These are phyloP conservation scores for Thymus mandschuricus DNA, from an alignment of 257 asterid genomes.

Conservation along the genomic window DNA sequence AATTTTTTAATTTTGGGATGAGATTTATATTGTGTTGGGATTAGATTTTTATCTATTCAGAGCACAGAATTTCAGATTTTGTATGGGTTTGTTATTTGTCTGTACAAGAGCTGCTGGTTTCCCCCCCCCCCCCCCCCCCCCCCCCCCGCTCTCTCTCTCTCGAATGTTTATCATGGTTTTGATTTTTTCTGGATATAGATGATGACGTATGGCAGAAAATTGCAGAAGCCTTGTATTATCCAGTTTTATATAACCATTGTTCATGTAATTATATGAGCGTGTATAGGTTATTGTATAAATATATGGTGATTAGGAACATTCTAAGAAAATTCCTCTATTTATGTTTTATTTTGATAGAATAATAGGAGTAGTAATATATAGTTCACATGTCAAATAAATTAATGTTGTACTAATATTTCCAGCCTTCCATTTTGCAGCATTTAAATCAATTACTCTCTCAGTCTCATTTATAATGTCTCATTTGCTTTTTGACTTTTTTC, in stretches of 20 bases:
- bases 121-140: too few relatives aligned
- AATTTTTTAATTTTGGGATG: background rate
- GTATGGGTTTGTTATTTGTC: background rate
- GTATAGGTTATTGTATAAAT: too few relatives aligned
- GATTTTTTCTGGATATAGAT: background rate
- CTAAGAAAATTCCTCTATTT: background rate
- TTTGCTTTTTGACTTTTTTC: too few relatives aligned
- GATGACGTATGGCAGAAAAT: slow-evolving; percentile 13
- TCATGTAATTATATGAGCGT: too few relatives aligned
- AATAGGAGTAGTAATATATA: background rate
- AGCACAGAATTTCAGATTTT: background rate
- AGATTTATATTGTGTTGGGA: background rate
- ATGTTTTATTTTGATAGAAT: background rate
- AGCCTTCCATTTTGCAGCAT: background rate
- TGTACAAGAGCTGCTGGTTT: background rate
- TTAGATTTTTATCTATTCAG: too few relatives aligned
- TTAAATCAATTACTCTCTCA: too few relatives aligned
- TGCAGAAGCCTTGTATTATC: background rate
- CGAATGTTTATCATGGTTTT: background rate
- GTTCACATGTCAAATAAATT: background rate
- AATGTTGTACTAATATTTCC: background rate
- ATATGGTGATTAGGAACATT: too few relatives aligned
- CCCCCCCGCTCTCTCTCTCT: too few relatives aligned
- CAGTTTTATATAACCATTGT: too few relatives aligned
- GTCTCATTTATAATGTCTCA: too few relatives aligned